Base-by-base conservation (phyloP, 1,139 yeast genomes). In the Candida smagusa region DNA sequence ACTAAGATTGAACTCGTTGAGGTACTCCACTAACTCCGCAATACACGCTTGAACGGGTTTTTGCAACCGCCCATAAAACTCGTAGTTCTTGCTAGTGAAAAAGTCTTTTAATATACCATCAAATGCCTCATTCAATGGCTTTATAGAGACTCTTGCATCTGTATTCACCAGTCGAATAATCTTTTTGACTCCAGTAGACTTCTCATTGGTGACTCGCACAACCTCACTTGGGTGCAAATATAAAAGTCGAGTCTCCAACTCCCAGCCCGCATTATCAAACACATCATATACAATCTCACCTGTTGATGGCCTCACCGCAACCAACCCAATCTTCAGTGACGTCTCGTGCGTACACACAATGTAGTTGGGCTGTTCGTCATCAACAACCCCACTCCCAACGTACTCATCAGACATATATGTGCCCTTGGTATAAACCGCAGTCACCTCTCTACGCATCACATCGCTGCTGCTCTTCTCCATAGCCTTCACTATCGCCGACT, bases 341-440 rank as follows among this genome's bases (percentile, higher is more conserved):
- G 51, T 38, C 24, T 54, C 60, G 38, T 51, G 37, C 4, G 67
- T 49, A 41, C 70, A 57, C 12, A 70, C 45, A 33, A 67, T 54
- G 54, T 58, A 65, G 42, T 61, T 53, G 3, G 58, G 56, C 28
- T 50, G 49, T 12, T 47, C 53, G 9, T 54, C 62, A 2, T 34
- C 32, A n/a, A 50, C 9, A n/a, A 16, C 25, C 7, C 39, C 57
- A 11, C 30, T 32, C n/a, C 52, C 48, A 2, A 49, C 41, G 33
- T 54, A 65, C 37, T 74, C 81, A 41, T 78, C 84, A 39, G 81
- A 88, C 52, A 86, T 74, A 58, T 84, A 88, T 0, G 97, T 90
- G 0, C 95, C 96, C 39, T 77, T 77, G 0, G 97, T 87, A 53
- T 84, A 88, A 1, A 88, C 81, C 6, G 80, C 78, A 0, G 92